Evolutionary conservation across 23 red algal species (phyloP), one percentile per base, ranked within the genome.

Genomic region (Chondrus crispus): DNA sequence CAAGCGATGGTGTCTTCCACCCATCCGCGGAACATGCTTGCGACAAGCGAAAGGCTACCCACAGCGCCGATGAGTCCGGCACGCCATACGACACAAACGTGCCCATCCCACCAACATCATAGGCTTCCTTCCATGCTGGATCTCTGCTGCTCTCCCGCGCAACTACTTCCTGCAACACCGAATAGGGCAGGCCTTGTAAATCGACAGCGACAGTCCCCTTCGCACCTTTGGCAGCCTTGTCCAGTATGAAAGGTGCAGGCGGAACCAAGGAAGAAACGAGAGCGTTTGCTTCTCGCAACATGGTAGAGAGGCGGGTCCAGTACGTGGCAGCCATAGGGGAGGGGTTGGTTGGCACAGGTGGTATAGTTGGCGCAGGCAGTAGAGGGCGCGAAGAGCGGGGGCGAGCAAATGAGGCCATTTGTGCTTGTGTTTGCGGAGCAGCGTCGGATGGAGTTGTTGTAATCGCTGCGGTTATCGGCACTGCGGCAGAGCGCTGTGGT

Each of bases 11-110:
- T 57, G 22, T 57, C 52, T 57, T 57, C 52, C 16, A 22, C 14
- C 14, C 52, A 16, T 57, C 22, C 14, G 14, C 52, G 22, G 52
- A 22, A 57, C 52, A 57, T 57, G 22, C 52, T 57, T 57, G 14
- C 52, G 14, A 22, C 22, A 57, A 57, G 22, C 16, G 22, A 24
- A 0, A 24, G 38, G 44, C 37, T 26, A 77, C 24, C 71, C 71
- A 77, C 22, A 37, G 11, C 9, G 71, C 71, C 32, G 28, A 48
- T 1, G 22, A 9, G 37, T 77, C 71, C 10, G 37, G 8, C 44
- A 90, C 87, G 3, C 87, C 87, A 68, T 90, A 90, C 22, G 48
- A 53, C 5, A 90, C 87, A 90, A 80, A 90, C 8, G 58, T 30
- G 30, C 87, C 87, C 12, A 69, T 51, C 7, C 55, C 51, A 10